phyloP scores from a whole-genome alignment of 2,329 filamentous ascomycete genomes.

The Lachnellula arida region DNA sequence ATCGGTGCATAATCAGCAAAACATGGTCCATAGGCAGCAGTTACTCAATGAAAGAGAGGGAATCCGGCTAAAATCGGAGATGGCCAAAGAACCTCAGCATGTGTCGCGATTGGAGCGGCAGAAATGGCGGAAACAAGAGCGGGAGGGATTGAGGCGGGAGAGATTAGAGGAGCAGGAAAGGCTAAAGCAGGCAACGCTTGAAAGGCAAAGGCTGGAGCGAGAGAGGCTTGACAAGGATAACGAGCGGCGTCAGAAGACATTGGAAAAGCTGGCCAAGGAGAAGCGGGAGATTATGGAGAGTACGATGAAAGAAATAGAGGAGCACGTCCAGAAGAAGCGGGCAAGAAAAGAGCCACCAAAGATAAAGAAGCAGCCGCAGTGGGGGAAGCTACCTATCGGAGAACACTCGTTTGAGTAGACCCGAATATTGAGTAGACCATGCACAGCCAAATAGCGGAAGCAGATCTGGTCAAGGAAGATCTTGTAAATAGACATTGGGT shows the following conservation, averaged over 20 bases:
- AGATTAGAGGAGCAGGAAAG: too few relatives aligned
- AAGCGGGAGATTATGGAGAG: not conserved
- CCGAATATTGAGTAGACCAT: too few relatives aligned
- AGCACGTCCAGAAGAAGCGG: too few relatives aligned
- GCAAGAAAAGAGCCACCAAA: too few relatives aligned
- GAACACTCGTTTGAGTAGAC: too few relatives aligned
- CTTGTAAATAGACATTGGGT: not conserved
- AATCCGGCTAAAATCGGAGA: not conserved
- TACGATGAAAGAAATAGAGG: too few relatives aligned
- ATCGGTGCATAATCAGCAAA: too few relatives aligned
- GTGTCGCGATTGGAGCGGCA: not conserved
- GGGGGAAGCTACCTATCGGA: not conserved
- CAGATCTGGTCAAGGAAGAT: not conserved
- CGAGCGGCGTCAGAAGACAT: not conserved
- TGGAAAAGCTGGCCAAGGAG: not conserved
- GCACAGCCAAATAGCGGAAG: not conserved
- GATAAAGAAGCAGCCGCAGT: not conserved
- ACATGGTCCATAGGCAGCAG: not conserved
- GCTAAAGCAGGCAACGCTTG: not conserved
- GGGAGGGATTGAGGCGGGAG: too few relatives aligned
- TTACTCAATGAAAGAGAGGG: not conserved
- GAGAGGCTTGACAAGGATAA: not conserved
- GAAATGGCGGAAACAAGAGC: too few relatives aligned
- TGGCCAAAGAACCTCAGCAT: not conserved
- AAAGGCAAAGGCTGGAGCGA: not conserved